These are phyloP conservation scores for Blumeria graminis DNA, from an alignment of 2,329 filamentous ascomycete genomes.

Conservation along the genomic window DNA sequence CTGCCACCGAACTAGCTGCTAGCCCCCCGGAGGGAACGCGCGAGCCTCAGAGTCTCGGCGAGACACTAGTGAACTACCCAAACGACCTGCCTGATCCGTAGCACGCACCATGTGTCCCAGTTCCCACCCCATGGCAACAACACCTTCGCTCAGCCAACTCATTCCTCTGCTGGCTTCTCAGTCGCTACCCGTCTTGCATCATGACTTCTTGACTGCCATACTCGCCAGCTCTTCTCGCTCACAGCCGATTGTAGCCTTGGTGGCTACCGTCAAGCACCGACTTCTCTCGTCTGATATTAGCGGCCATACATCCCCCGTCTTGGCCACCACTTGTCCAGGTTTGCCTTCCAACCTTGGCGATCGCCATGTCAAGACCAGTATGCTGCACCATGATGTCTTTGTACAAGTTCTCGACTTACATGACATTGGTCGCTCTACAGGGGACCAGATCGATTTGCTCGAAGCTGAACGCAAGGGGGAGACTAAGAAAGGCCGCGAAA, in stretches of 20 bases:
- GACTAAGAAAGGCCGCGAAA: constrained; percentile 49
- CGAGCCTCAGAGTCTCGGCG: no score
- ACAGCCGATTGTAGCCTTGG: constrained; percentile 24
- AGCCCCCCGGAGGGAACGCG: no score
- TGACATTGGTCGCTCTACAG: constrained; percentile 55
- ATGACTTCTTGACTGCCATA: constrained; percentile 6
- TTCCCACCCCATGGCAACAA: neutral
- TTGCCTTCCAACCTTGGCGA: constrained; percentile 35
- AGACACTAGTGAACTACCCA: no score
- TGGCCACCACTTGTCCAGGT: constrained; percentile 22
- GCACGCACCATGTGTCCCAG: no score
- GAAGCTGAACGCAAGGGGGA: constrained; percentile 52
- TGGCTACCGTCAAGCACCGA: constrained; percentile 55
- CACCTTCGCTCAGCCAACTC: constrained; percentile 7
- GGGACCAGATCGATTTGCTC: constrained; percentile 70
- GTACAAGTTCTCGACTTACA: constrained; percentile 74
- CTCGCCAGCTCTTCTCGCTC: constrained; percentile 5
- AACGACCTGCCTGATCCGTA: no score
- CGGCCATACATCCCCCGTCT: constrained; percentile 20
- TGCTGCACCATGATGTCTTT: constrained; percentile 35
- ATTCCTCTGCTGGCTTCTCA: constrained; percentile 6
- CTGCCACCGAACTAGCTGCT: no score
- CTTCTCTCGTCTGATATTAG: constrained; percentile 56
- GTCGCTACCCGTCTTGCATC: constrained; percentile 7
- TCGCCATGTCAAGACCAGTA: constrained; percentile 27